These are phyloP conservation scores for Microdochium nivale DNA, from an alignment of 2,329 filamentous ascomycete genomes.

Conservation along the genomic window DNA sequence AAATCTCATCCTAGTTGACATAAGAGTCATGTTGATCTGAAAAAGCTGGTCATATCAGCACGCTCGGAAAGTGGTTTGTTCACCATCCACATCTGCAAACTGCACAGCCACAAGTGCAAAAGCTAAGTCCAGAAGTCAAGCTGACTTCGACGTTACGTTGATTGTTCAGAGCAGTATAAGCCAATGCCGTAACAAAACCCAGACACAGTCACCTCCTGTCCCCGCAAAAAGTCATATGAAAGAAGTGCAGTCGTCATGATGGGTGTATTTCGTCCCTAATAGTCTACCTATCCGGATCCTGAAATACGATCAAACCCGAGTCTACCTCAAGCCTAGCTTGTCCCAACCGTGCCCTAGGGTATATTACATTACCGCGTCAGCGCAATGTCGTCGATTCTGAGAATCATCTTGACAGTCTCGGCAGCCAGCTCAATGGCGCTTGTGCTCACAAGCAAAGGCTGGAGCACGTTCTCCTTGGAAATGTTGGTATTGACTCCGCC, in stretches of 20 bases:
- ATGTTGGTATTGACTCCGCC: constrained; percentile 97
- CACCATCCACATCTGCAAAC: too few species aligned
- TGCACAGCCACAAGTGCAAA: too few species aligned
- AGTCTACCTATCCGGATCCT: neutral
- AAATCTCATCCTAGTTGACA: too few species aligned
- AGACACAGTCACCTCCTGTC: too few species aligned
- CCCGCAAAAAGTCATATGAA: too few species aligned
- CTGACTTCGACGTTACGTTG: too few species aligned
- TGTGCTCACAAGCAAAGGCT: constrained; percentile 92
- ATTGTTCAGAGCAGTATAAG: too few species aligned
- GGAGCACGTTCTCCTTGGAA: constrained; percentile 90
- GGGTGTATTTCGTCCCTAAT: neutral
- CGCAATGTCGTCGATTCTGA: constrained; percentile 60
- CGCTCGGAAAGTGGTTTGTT: too few species aligned
- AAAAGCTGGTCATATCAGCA: too few species aligned
- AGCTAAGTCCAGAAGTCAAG: too few species aligned
- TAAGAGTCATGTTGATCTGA: too few species aligned
- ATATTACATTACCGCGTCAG: constrained; percentile 42
- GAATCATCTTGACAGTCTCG: constrained; percentile 95
- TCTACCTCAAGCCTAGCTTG: neutral
- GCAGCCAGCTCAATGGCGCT: constrained; percentile 95
- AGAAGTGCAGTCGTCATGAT: neutral
- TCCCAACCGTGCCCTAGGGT: neutral
- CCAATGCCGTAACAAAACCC: too few species aligned
- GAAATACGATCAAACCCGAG: neutral